These are phyloP conservation scores for Phaffomyces antillensis DNA, from an alignment of 805 yeast genomes.

Conservation along the genomic window DNA sequence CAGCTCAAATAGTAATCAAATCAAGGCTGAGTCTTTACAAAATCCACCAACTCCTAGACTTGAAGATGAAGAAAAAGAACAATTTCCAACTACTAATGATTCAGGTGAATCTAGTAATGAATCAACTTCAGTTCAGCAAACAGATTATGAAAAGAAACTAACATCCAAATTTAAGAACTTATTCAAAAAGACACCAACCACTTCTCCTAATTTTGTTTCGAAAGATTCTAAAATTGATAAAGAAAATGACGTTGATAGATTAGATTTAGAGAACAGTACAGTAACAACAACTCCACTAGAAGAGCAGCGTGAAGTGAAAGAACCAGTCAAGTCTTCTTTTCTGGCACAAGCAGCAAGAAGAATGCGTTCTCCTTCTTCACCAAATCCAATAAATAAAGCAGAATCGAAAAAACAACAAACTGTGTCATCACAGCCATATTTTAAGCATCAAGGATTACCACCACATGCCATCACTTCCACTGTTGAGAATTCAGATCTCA, in stretches of 20 bases:
- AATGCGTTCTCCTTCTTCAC: slow-evolving; percentile 29
- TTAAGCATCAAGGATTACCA: slow-evolving; percentile 52
- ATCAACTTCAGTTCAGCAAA: neutral
- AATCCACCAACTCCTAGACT: slow-evolving; percentile 6
- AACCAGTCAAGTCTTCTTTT: slow-evolving; percentile 8
- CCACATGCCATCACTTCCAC: slow-evolving; percentile 35
- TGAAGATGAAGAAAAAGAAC: slow-evolving; percentile 5
- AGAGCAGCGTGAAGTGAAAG: slow-evolving; percentile 3
- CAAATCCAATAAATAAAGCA: slow-evolving; percentile 16
- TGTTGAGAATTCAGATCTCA: slow-evolving; percentile 3
- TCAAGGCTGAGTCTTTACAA: slow-evolving; percentile 1
- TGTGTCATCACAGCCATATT: slow-evolving; percentile 38
- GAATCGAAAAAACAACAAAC: slow-evolving; percentile 2
- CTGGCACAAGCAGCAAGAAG: slow-evolving; percentile 20
- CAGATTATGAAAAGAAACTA: slow-evolving; percentile 10
- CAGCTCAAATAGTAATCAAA: neutral
- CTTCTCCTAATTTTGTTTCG: slow-evolving; percentile 12
- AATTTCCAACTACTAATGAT: slow-evolving; percentile 2
- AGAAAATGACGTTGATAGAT: slow-evolving; percentile 3
- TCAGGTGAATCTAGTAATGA: neutral
- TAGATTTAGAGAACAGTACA: neutral
- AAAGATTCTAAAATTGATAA: slow-evolving; percentile 3
- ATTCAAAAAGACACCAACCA: slow-evolving; percentile 16
- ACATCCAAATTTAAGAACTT: slow-evolving; percentile 18
- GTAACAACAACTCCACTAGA: neutral